Conservation (phyloP, 2,329 filamentous ascomycete species). For the Fusarium sp. region DNA sequence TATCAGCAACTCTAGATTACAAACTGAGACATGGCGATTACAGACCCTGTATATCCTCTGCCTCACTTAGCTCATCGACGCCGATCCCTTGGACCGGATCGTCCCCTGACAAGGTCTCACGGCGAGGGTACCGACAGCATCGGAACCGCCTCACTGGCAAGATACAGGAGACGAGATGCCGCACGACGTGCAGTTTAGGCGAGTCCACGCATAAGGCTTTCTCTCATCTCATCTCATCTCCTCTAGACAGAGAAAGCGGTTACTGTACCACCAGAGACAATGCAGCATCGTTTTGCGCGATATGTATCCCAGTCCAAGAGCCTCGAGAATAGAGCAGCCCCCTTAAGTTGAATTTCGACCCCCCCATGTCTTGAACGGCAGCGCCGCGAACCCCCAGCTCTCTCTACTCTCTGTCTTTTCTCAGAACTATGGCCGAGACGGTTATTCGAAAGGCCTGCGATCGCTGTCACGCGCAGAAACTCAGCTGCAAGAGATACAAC, state of each 20-base stretch:
- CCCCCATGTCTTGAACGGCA: slow-evolving; percentile 42
- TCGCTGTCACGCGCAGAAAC: slow-evolving; percentile 59
- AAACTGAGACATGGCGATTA: neutral
- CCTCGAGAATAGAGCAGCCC: neutral
- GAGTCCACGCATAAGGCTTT: slow-evolving; percentile 34
- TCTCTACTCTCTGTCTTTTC: slow-evolving; percentile 31
- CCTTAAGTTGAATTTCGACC: slow-evolving; percentile 20
- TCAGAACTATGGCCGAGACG: slow-evolving; percentile 52
- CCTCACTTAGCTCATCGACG: neutral
- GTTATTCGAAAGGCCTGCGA: slow-evolving; percentile 59
- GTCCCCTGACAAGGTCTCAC: slow-evolving; percentile 33
- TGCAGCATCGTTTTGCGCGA: slow-evolving; percentile 9
- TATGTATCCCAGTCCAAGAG: slow-evolving; percentile 7
- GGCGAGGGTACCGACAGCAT: slow-evolving; percentile 39
- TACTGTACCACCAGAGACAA: slow-evolving; percentile 29
- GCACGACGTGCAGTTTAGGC: slow-evolving; percentile 38
- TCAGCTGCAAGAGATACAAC: slow-evolving; percentile 57
- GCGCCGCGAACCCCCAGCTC: neutral
- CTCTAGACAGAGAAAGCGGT: neutral
- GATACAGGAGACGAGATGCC: slow-evolving; percentile 35
- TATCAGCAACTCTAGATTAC: neutral
- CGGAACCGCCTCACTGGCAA: slow-evolving; percentile 40
- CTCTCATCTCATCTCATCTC: neutral
- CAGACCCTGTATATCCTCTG: neutral
- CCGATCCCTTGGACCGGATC: slow-evolving; percentile 40